Conservation (phyloP, 1,139 yeast genomes). For the Wickerhamiella infanticola region DNA sequence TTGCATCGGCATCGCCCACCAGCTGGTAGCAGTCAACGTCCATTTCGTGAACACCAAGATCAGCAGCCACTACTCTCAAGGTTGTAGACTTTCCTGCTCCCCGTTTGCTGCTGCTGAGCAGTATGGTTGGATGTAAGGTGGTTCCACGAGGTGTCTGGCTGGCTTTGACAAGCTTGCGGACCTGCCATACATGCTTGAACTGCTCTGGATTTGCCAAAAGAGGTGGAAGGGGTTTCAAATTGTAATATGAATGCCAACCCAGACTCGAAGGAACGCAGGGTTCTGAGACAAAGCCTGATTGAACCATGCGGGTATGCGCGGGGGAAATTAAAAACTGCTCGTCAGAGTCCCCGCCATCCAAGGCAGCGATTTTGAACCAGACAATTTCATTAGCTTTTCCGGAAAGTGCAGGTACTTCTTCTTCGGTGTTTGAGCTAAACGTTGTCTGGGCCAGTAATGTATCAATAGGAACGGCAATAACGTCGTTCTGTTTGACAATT, state of each 20-base stretch:
- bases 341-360: slow-evolving; percentile 20
- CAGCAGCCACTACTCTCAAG: slow-evolving; percentile 38
- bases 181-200: slow-evolving; percentile 38
- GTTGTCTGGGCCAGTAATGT: slow-evolving; percentile 48
- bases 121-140: slow-evolving; percentile 42
- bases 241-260: slow-evolving; percentile 40
- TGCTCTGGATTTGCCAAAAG: slow-evolving; percentile 18
- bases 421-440: slow-evolving; percentile 26
- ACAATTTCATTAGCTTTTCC: slow-evolving; percentile 50
- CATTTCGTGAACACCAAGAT: slow-evolving; percentile 52
- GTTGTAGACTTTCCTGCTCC: slow-evolving; percentile 69
- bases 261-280: slow-evolving; percentile 28
- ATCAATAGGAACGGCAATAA: slow-evolving; percentile 67
- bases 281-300: slow-evolving; percentile 36
- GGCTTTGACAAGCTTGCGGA: slow-evolving; percentile 23
- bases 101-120: slow-evolving; percentile 53
- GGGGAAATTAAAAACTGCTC: slow-evolving; percentile 50
- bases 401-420: slow-evolving; percentile 14
- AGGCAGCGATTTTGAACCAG: slow-evolving; percentile 53
- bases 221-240: slow-evolving; percentile 25
- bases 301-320: slow-evolving; percentile 46
- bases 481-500: slow-evolving; percentile 45
- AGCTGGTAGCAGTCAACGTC: slow-evolving; percentile 51
- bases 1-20: slow-evolving; percentile 49
- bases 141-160: slow-evolving; percentile 23